Evolutionary conservation across 2,329 filamentous ascomycete genomes (phyloP), one percentile per base, ranked within the genome.

Genomic region (Aspergillus melleus): DNA sequence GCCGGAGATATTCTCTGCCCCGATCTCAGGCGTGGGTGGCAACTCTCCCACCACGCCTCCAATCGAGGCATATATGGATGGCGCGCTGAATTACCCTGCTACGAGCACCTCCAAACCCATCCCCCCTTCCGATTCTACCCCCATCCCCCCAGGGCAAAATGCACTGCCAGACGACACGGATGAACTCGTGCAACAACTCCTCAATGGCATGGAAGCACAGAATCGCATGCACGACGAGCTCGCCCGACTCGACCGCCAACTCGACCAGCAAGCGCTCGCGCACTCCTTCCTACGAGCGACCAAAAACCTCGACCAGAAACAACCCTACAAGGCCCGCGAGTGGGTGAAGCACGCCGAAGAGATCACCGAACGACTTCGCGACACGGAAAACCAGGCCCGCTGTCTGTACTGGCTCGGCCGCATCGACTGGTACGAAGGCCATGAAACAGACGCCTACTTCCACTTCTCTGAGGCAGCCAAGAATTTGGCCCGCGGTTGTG

Each of bases 321-420:
- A 58, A 2, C 8, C 49, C 22, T 20, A 24, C 11, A 52, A 61
- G 6, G 68, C 66, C 2, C 62, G 61, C 12, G 4, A 20, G 3
- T 49, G 59, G 16, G 56, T 54, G 24, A 36, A 36, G 1, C 14
- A 61, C 11, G 64, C 64, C 11, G 32, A 66, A 1, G 5, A 51
- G 1, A 14, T 62, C n/a, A 63, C 67, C 12, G 29, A 52, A 29
- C 39, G 42, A 9, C 22, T 60, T 1, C 42, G 53, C 0, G 22
- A 67, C 36, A 4, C 51, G 55, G 12, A 19, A 59, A 9, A 52
- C 44, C 1, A 49, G 20, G 66, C 63, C 9, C 61, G 59, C 39
- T 72, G 69, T 39, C 46, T 63, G 26, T 73, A 68, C 61, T 73
- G 71, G 71, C 56, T 70, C 54, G 69, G 68, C 10, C 63, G 66